phyloP scores from a whole-genome alignment of 345 rosid species.

The Gossypioides kirkii region DNA sequence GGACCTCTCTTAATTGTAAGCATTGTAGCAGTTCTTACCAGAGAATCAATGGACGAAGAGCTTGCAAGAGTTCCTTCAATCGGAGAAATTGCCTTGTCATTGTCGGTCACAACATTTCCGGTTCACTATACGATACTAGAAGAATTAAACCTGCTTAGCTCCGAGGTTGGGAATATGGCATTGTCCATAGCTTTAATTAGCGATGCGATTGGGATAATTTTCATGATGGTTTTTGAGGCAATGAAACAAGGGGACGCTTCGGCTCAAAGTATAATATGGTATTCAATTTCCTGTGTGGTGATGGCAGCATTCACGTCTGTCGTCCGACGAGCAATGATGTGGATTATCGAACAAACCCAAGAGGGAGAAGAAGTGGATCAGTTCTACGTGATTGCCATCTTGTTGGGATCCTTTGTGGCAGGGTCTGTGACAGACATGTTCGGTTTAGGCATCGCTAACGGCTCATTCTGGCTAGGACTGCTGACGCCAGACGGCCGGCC shows the following conservation, averaged over 20 bases:
- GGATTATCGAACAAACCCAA: not conserved
- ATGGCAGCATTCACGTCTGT: not conserved
- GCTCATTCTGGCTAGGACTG: constrained; percentile 5
- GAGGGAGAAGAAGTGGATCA: not conserved
- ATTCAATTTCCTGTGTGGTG: not conserved
- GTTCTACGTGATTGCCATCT: constrained; percentile 5
- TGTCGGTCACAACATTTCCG: constrained; percentile 5
- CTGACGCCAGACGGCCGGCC: constrained; percentile 3
- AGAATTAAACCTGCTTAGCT: constrained; percentile 8
- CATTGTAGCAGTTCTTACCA: constrained; percentile 19
- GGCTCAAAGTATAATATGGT: not conserved
- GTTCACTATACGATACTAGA: not conserved
- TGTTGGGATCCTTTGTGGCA: not conserved
- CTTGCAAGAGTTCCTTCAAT: constrained; percentile 19
- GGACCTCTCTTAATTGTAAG: constrained; percentile 22
- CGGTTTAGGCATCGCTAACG: not conserved
- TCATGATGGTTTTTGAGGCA: not conserved
- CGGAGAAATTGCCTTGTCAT: not conserved
- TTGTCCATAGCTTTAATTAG: not conserved
- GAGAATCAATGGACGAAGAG: constrained; percentile 25
- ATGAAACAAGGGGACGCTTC: not conserved
- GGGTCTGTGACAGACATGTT: constrained; percentile 1
- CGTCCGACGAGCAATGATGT: not conserved
- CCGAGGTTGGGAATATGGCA: constrained; percentile 8
- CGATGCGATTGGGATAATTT: not conserved